Evolutionary conservation across 345 rosid species (phyloP), one percentile per base, ranked within the genome.

Genomic region (Citrus medica): DNA sequence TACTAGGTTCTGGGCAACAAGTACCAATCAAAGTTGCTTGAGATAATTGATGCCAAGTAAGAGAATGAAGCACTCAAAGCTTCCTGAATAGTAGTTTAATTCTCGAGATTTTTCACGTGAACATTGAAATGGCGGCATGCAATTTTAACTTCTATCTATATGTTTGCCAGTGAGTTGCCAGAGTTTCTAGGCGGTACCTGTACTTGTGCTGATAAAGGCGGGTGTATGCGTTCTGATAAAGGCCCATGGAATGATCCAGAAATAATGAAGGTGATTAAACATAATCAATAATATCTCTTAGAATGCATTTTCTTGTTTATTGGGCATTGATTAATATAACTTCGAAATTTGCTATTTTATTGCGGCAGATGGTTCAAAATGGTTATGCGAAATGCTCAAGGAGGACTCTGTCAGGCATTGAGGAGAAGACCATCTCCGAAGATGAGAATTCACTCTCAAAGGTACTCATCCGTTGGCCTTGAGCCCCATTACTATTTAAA

Each of bases 241-340:
- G 99, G 99, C 32, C 99, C 99, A 56, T 95, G 99, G 98, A 93
- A 93, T 71, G 90, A 91, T 77, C 86, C 90, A 10, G 96, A 91
- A 17, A 86, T 92, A 74, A 64, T 93, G 64, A 89, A 87, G 91
- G 99, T 93, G 79, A 67, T 35, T 70, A 71, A 13, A 13, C 9
- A 37, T 22, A 70, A 69, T 38, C 21, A 65, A 62, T 33, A 17
- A 62, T 33, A n/a, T 30, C 64, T 27, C 19, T 32, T 22, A 24
- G 17, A 40, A 68, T n/a, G 8, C 5, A 8, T 10, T 16, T 38
- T 22, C 33, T 9, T 40, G 9, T 40, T 42, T 22, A 12, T 27
- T 9, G 9, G 67, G 51, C 27, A 24, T 58, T 65, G 5, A 5
- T 19, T 61, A 35, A 60, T 19, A 21, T 37, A 66, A 25, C 58